Conservation (phyloP, 1,284 basidiomycete genomes). For the Agaricales sp. region DNA sequence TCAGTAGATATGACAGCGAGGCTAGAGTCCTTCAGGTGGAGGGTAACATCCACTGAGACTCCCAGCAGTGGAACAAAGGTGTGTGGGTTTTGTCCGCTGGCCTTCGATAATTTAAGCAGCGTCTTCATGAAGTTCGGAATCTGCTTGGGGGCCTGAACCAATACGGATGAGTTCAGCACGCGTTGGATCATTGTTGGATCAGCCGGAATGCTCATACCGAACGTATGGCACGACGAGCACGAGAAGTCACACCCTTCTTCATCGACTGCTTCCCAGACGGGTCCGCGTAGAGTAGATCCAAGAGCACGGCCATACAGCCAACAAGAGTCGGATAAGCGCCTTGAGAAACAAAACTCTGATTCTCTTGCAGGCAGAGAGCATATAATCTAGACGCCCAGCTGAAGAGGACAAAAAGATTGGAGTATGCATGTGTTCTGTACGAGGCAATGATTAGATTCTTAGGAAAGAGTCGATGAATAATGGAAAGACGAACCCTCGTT, state of each 20-base stretch:
- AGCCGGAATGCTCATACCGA: constrained; percentile 31
- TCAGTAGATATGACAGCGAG: constrained; percentile 29
- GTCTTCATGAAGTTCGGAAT: constrained; percentile 39
- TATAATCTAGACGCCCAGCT: constrained; percentile 68
- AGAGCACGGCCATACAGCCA: constrained; percentile 41
- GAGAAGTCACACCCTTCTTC: constrained; percentile 48
- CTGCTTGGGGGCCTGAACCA: constrained; percentile 31
- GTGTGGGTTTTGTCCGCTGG: constrained; percentile 29
- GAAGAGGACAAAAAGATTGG: constrained; percentile 62
- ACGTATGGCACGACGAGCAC: constrained; percentile 53
- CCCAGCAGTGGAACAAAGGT: constrained; percentile 45
- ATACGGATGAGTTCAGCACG: constrained; percentile 4
- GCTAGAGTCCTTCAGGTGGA: constrained; percentile 46
- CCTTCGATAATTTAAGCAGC: constrained; percentile 39
- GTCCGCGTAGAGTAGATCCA: constrained; percentile 47
- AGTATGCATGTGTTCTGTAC: constrained; percentile 48
- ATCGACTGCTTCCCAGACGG: constrained; percentile 46
- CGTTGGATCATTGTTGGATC: neutral
- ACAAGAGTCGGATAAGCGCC: constrained; percentile 40
- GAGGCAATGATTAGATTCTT: constrained; percentile 10
- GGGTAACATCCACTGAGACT: constrained; percentile 48
- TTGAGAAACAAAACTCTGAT: constrained; percentile 32
- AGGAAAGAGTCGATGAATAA: constrained; percentile 6
- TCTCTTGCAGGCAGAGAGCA: constrained; percentile 31
- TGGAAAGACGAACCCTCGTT: constrained; percentile 36